Base-by-base conservation (phyloP, 2,329 filamentous ascomycete species). In the Ceratocystis colombiana region DNA sequence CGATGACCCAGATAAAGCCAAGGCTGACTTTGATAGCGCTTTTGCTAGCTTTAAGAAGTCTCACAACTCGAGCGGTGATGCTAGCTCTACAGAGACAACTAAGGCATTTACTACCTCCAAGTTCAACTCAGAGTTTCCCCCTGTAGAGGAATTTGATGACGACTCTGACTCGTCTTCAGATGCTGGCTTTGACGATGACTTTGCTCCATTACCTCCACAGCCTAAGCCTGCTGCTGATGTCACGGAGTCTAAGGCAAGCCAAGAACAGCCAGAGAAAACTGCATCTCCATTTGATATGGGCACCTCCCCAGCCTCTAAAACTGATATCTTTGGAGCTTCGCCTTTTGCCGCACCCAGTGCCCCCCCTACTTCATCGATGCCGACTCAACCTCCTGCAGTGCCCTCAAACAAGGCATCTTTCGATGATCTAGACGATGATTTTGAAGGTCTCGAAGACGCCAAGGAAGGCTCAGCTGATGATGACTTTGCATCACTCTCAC, bases 101-200 rank as follows among this genome's bases (percentile, higher is more conserved):
- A 69, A 72, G 5, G 75, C 76, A 20, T 78, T 78, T 15, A 72
- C 75, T n/a, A 73, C 77, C 1, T 74, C 81, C 2, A 78, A 76
- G 65, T 88, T 89, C 71, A 82, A 86, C 72, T 81, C 84, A 25
- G 94, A 97, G 73, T 97, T 97, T 73, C 94, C 94, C 41, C 94
- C 93, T 0, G 96, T 97, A 68, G 86, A 88, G n/a, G 90, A 93
- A 73, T 77, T 96, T 67, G 88, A 89, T 69, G 88, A 89, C 22
- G 88, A 95, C n/a, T 92, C 88, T 37, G 90, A 95, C 67, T 88
- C 87, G 37, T 87, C 86, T 65, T 88, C 84, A 68, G 89, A 90
- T 61, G 83, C 84, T 62, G 90, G 92, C 0, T 97, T 97, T 73
- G 93, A 95, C 62, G 94, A 99, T 73, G 88, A 96, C 74, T 97